Evolutionary conservation across 116 monocot genomes (phyloP).

Genomic region (Dioscorea cayenensis): DNA sequence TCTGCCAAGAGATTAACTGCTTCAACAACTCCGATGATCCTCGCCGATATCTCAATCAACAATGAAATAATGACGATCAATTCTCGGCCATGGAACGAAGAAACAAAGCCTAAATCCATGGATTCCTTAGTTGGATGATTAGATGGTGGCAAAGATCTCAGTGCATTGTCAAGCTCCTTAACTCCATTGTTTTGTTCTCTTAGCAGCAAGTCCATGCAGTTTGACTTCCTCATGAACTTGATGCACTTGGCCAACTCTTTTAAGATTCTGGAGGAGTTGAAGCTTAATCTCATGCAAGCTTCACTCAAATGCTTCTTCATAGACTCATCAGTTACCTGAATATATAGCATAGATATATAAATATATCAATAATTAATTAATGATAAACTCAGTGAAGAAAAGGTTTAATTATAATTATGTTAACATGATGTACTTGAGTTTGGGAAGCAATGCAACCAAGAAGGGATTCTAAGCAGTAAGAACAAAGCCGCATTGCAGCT

Average conservation of each 20-base stretch:
- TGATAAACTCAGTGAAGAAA: background rate
- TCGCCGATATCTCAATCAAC: constrained; percentile 41
- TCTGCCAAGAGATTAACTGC: constrained; percentile 23
- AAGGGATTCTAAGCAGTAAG: constrained; percentile 59
- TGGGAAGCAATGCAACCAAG: constrained; percentile 35
- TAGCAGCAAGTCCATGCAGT: constrained; percentile 18
- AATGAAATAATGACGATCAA: constrained; percentile 31
- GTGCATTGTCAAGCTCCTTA: constrained; percentile 27
- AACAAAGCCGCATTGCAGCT: constrained; percentile 47
- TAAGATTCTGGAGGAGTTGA: constrained; percentile 28
- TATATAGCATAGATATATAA: background rate
- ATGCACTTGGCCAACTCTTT: constrained; percentile 35
- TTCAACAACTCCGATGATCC: constrained; percentile 26
- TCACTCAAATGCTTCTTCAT: constrained; percentile 31
- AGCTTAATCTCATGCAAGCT: constrained; percentile 27
- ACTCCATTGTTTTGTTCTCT: constrained; percentile 43
- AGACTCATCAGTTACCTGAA: constrained; percentile 26
- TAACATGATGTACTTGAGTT: constrained; percentile 21
- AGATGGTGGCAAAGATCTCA: constrained; percentile 15
- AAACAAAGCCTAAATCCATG: background rate
- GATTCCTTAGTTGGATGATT: background rate
- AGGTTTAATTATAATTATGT: background rate
- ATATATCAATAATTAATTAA: background rate
- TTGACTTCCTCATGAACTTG: constrained; percentile 31
- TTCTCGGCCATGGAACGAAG: constrained; percentile 23